Evolutionary conservation across 805 yeast species (phyloP).

Genomic region (Pichia gijzeniarum): DNA sequence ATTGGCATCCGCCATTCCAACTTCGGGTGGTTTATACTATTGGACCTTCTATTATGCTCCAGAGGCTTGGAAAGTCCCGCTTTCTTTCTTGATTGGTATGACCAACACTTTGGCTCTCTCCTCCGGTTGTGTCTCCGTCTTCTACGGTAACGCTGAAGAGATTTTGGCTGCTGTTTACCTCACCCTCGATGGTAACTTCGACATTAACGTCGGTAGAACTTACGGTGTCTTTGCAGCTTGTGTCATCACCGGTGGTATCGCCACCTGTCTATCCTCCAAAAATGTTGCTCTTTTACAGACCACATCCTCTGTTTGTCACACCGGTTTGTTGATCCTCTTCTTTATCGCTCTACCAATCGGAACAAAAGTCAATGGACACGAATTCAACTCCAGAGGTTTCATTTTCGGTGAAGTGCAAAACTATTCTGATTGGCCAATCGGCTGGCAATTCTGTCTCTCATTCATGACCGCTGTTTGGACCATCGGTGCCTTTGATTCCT

Average conservation of each 20-base stretch:
- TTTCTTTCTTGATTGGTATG: slow-evolving; percentile 57
- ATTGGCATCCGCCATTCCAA: slow-evolving; percentile 60
- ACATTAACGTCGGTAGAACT: slow-evolving; percentile 41
- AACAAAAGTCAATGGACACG: slow-evolving; percentile 30
- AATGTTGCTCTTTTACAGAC: slow-evolving; percentile 52
- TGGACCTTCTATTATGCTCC: slow-evolving; percentile 67
- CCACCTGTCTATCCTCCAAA: slow-evolving; percentile 50
- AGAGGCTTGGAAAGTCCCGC: slow-evolving; percentile 38
- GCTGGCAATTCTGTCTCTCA: slow-evolving; percentile 42
- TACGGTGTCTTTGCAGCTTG: slow-evolving; percentile 64
- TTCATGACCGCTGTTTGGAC: slow-evolving; percentile 67
- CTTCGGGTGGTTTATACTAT: slow-evolving; percentile 66
- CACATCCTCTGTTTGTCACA: slow-evolving; percentile 48
- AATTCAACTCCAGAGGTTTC: slow-evolving; percentile 39
- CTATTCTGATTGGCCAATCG: slow-evolving; percentile 47
- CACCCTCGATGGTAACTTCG: slow-evolving; percentile 45
- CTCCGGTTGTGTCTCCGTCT: slow-evolving; percentile 58
- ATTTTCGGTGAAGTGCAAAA: slow-evolving; percentile 50
- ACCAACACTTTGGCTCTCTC: slow-evolving; percentile 58
- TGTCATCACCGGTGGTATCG: slow-evolving; percentile 40
- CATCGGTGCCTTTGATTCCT: slow-evolving; percentile 64
- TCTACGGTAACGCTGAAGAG: slow-evolving; percentile 57
- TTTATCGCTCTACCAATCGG: slow-evolving; percentile 62
- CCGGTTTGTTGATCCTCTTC: slow-evolving; percentile 43
- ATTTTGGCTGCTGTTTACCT: slow-evolving; percentile 50